Evolutionary conservation across 2,329 filamentous ascomycete genomes (phyloP), one percentile per base, ranked within the genome.

Genomic region (Thelonectria olida): DNA sequence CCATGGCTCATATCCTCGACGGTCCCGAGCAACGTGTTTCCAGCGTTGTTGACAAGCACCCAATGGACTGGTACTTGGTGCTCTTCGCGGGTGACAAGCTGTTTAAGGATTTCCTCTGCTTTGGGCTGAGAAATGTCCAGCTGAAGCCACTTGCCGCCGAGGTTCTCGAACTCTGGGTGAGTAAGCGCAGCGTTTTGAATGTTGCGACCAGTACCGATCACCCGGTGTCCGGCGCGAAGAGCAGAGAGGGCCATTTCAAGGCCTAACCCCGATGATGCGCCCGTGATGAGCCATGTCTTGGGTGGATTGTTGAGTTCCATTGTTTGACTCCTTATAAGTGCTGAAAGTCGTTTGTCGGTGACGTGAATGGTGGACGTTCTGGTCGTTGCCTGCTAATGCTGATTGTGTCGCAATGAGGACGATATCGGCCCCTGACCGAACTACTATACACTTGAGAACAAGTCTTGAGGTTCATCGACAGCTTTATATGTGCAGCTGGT

Each of bases 1-100:
- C 7, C 22, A 19, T 62, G 44, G 27, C 60, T 60, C 60, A 62
- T 62, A 7, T 62, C 50, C 34, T 62, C 55, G 0, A 62, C 60
- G 17, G 50, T 47, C 19, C 45, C 58, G 12, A 51, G 45, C 2
- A 56, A 31, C 1, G 58, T 56, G 38, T 39, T n/a, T 39, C 36
- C 36, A 9, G 36, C 13, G n/a, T 39, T 39, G 4, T 10, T 17
- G 7, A 39, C 36, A 4, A 39, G 3, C 36, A 39, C 5, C 36
- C 36, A 17, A 19, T 39, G 36, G 36, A 39, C 36, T n/a, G 13
- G 12, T 19, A 3, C 4, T 17, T 9, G 48, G 42, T 17, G 31
- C 45, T 50, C 38, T 28, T 56, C 52, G 3, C 23, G 17, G 2
- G 5, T 8, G n/a, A 51, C 23, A 6, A 51, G 22, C 12, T 47